A percentile compares a stretch with the other conserved stretches of the same genome.
These are phyloP conservation scores for Hanseniaspora mollemarum DNA, from an alignment of 805 yeast genomes.

Conservation along the genomic window DNA sequence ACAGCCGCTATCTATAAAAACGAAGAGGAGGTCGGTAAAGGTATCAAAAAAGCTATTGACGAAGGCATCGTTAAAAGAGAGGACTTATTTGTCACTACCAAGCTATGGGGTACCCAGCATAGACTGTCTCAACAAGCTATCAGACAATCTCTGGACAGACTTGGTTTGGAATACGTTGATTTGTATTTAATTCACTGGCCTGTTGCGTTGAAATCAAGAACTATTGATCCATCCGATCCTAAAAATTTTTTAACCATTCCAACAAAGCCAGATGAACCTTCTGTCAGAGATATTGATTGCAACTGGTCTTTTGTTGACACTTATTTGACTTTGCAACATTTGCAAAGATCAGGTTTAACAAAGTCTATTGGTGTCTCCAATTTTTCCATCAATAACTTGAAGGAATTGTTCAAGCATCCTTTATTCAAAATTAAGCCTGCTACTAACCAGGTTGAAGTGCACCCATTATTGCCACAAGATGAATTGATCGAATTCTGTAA, in stretches of 20 bases:
- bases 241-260: slow-evolving; percentile 29
- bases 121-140: slow-evolving; percentile 54
- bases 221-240: slow-evolving; percentile 28
- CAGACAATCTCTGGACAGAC: slow-evolving; percentile 52
- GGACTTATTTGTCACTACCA: slow-evolving; percentile 68
- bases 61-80: slow-evolving; percentile 24
- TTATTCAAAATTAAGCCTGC: slow-evolving; percentile 50
- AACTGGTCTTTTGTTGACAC: slow-evolving; percentile 42
- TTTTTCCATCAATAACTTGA: slow-evolving; percentile 44
- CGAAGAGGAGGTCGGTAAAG: slow-evolving; percentile 53
- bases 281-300: slow-evolving; percentile 30
- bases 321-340: slow-evolving; percentile 52
- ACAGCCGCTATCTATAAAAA: slow-evolving; percentile 60
- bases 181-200: slow-evolving; percentile 86
- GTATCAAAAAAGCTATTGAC: slow-evolving; percentile 25
- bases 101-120: slow-evolving; percentile 87
- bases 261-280: slow-evolving; percentile 29
- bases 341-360: slow-evolving; percentile 39
- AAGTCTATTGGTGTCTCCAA: slow-evolving; percentile 71
- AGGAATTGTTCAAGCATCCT: slow-evolving; percentile 39
- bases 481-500: slow-evolving; percentile 45
- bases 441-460: slow-evolving; percentile 64
- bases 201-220: slow-evolving; percentile 55
- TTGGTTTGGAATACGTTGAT: slow-evolving; percentile 70
- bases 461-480: slow-evolving; percentile 58